Percentiles rank a stretch among this genome's conserved stretches.
Conservation (phyloP, 495 filamentous ascomycete species). For the Usnea hakonensis region DNA sequence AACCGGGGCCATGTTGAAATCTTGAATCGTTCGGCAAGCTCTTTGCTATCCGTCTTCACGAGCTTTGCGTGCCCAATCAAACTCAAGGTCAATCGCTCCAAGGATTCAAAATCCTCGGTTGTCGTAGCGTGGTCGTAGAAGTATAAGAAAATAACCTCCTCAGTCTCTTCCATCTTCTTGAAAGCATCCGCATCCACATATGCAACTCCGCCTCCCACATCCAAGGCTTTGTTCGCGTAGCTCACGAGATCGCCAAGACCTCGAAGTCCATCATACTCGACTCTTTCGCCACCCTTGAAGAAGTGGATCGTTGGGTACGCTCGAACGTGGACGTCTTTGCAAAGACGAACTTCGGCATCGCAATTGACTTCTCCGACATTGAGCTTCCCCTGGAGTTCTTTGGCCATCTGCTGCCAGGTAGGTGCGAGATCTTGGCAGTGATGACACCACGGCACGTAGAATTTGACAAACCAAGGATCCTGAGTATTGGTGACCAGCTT, state of each 20-base stretch:
- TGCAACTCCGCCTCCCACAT: slow-evolving; percentile 63
- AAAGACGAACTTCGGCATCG: slow-evolving; percentile 71
- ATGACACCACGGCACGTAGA: slow-evolving; percentile 94
- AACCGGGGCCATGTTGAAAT: slow-evolving; percentile 92
- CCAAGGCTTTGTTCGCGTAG: slow-evolving; percentile 80
- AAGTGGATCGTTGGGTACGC: slow-evolving; percentile 86
- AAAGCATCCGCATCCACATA: slow-evolving; percentile 72
- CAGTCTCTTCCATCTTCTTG: slow-evolving; percentile 79
- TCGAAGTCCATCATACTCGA: slow-evolving; percentile 88
- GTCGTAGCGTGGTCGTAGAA: slow-evolving; percentile 95
- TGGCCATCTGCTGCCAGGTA: slow-evolving; percentile 80
- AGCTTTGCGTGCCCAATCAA: slow-evolving; percentile 86
- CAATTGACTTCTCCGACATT: slow-evolving; percentile 97
- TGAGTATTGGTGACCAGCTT: slow-evolving; percentile 74
- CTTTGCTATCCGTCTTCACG: slow-evolving; percentile 74
- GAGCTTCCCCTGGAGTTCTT: slow-evolving; percentile 76
- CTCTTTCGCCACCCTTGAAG: slow-evolving; percentile 84
- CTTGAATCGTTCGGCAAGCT: slow-evolving; percentile 73
- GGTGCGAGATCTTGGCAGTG: slow-evolving; percentile 91
- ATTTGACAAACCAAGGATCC: slow-evolving; percentile 97
- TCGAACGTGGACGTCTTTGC: slow-evolving; percentile 73
- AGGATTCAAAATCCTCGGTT: slow-evolving; percentile 77
- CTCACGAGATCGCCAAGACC: slow-evolving; percentile 84
- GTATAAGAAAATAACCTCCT: slow-evolving; percentile 94
- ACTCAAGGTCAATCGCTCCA: slow-evolving; percentile 77